phyloP scores from a whole-genome alignment of 78 protist species.

The Mantamonas sphyraenae region DNA sequence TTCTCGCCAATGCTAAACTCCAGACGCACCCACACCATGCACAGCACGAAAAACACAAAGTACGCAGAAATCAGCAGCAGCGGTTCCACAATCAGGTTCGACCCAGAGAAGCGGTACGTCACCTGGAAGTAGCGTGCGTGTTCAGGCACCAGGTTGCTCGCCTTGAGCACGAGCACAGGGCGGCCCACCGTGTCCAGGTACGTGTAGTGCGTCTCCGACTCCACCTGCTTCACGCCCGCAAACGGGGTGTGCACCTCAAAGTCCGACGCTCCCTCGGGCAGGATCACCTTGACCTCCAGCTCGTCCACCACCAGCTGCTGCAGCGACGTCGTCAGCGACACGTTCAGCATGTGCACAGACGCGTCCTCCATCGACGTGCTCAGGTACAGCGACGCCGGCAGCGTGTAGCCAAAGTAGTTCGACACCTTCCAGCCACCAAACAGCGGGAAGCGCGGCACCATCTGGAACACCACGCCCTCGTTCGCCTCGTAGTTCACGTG shows the following conservation, averaged over 20 bases:
- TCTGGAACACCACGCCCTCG: constrained; percentile 5
- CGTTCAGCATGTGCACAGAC: not conserved
- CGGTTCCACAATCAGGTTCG: not conserved
- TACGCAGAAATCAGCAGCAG: not conserved
- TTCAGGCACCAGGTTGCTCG: constrained; percentile 8
- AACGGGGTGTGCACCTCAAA: constrained; percentile 25
- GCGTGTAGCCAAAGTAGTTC: constrained; percentile 63
- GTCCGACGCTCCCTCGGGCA: constrained; percentile 73
- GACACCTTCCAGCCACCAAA: constrained; percentile 80
- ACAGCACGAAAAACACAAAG: not conserved
- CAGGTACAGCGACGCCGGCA: constrained; percentile 35
- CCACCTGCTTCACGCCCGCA: constrained; percentile 8
- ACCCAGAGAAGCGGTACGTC: not conserved
- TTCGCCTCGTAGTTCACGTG: constrained; percentile 12
- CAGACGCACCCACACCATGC: constrained; percentile 4
- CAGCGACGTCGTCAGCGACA: constrained; percentile 1
- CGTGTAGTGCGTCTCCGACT: constrained; percentile 19
- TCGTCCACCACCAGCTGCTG: constrained; percentile 39
- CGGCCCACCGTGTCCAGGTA: constrained; percentile 65
- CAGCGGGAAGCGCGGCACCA: constrained; percentile 71
- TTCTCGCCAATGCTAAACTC: not conserved
- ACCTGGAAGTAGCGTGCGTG: not conserved
- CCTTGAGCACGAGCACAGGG: constrained; percentile 21
- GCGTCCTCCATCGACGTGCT: not conserved
- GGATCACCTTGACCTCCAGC: constrained; percentile 35